Conservation (phyloP, 2,329 filamentous ascomycete genomes). For the Huntiella decipiens region DNA sequence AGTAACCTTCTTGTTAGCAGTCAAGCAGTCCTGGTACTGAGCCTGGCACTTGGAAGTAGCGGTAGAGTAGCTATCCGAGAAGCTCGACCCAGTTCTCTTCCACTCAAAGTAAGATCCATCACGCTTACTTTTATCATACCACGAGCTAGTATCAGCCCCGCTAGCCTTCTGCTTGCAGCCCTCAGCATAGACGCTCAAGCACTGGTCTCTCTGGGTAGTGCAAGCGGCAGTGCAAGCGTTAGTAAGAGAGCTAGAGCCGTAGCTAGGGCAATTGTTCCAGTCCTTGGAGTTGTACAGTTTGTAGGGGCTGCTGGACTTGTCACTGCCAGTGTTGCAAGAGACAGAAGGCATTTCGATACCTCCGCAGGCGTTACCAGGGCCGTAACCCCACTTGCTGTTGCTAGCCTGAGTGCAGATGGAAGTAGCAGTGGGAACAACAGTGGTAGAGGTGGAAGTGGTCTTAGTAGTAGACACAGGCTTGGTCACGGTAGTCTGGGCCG, state of each 20-base stretch:
- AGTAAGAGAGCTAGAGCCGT: conserved; percentile 19
- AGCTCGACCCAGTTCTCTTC: conserved; percentile 25
- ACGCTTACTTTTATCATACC: conserved; percentile 16
- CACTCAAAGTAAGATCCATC: conserved; percentile 27
- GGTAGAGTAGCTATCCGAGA: conserved; percentile 28
- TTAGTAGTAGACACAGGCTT: conserved; percentile 16
- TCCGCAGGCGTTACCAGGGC: conserved; percentile 38
- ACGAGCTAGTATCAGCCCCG: conserved; percentile 18
- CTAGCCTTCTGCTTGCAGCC: conserved; percentile 21
- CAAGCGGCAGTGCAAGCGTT: conserved; percentile 33
- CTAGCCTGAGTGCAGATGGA: conserved; percentile 35
- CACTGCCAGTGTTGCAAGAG: conserved; percentile 32
- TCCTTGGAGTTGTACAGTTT: conserved; percentile 32
- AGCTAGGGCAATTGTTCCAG: conserved; percentile 25
- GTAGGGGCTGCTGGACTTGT: conserved; percentile 25
- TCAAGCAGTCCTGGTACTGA: conserved; percentile 31
- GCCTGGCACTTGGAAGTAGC: conserved; percentile 26
- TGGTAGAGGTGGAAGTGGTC: conserved; percentile 16
- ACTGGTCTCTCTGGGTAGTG: conserved; percentile 31
- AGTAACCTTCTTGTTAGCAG: conserved; percentile 26
- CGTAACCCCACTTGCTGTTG: conserved; percentile 44
- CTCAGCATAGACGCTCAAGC: conserved; percentile 28
- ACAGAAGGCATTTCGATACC: conserved; percentile 32
- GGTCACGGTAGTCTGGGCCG: conserved; percentile 14
- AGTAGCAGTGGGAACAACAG: conserved; percentile 27